Evolutionary conservation across 371 early-diverging fungal species (phyloP), one percentile per base, ranked within the genome.

Genomic region (Circinella umbellata): DNA sequence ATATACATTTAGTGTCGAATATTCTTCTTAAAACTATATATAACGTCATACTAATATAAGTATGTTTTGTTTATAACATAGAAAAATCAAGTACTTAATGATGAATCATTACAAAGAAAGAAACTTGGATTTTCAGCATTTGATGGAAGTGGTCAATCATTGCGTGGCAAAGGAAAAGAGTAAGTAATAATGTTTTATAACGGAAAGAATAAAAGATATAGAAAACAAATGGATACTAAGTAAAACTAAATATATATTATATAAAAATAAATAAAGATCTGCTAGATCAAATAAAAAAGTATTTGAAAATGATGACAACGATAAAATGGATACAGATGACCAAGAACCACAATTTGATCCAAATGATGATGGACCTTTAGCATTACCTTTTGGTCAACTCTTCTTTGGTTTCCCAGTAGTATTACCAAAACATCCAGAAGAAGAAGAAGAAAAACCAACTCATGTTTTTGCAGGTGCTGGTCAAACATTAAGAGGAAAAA

Each of bases 351-450:
- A 78, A 46, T 68, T 69, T 67, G 84, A 83, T 59, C 73, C 80
- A 0, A 76, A 87, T n/a, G 76, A 82, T 10, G 94, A 94, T 4
- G 91, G 91, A 5, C 95, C 95, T 1, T 79, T 98, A 57, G 88
- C 91, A 61, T 72, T 98, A 53, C 97, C 99, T 0, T 85, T 93
- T 63, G 96, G 96, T 6, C 92, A 91, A 47, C 83, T 98, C 46
- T 98, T 92, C 73, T 97, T 98, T 84, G 99, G 97, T 0, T 94
- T 88, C 73, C 81, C 83, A 9, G 71, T 89, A 20, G 70, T 89
- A 48, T 85, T 88, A 11, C 85, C 85, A 49, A 76, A 78, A 47
- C 67, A 59, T 39, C 54, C 51, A 38, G 70, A 73, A 38, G 46
- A 67, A 11, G 70, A 74, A 27, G 69, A 76, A 20, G 67, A 68